Evolutionary conservation across 176 grass and related monocot genomes (phyloP), one percentile per base, ranked within the genome.

Genomic region (Themeda triandra): DNA sequence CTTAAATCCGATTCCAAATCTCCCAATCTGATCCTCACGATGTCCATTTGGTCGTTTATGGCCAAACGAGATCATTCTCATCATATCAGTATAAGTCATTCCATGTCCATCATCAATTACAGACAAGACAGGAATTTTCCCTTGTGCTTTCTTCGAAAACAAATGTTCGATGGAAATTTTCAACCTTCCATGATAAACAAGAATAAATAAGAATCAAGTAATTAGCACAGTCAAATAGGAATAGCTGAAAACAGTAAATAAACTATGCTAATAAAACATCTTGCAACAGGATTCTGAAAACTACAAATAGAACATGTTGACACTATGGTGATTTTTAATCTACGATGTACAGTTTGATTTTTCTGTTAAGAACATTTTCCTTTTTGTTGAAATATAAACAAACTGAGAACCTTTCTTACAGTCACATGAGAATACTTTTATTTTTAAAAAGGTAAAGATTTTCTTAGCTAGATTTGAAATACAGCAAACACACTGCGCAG

Each of bases 1-100:
- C 91, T 97, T 97, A 85, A 97, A 94, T 76, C 94, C 92, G 32
- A 97, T 97, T 66, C 94, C 92, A 75, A 97, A 97, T 84, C 88
- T 88, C 24, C 94, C 94, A 67, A 94, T 92, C 35, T 85, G 79
- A 89, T 94, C 86, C 63, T 81, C 45, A 9, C 44, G 33, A 56
- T 89, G 63, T 73, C 56, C 67, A 75, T 82, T 79, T 66, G 86
- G 86, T 63, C 87, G 82, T 86, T 86, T 94, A 56, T 97, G 94
- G 87, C 94, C 94, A 87, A 97, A 97, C 24, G 92, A 92, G 11
- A 97, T 87, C 90, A 97, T 97, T 83, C 85, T 94, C 83, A 89
- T 85, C 63, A 94, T 89, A 75, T 94, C 88, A 81, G 36, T 4
- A 85, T 94, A 87, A 41, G 72, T 73, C 94, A 94, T 97, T 74